These are phyloP conservation scores for Hevea brasiliensis DNA, from an alignment of 345 rosid species.

Conservation along the genomic window DNA sequence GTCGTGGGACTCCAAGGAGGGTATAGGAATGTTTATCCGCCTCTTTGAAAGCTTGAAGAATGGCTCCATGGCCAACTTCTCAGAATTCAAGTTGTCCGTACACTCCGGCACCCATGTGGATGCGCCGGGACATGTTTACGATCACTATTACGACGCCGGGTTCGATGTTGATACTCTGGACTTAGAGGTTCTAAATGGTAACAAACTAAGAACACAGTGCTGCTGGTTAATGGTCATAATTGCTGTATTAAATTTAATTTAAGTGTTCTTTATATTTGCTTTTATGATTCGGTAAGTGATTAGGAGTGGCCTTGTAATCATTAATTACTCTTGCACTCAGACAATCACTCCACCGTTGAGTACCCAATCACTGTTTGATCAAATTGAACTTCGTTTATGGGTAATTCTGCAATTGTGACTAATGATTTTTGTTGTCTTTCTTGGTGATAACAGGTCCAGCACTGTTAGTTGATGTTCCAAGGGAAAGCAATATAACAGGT, in stretches of 20 bases:
- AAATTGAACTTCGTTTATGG: too few relatives aligned
- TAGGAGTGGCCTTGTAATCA: too few relatives aligned
- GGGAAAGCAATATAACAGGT: conserved; percentile 33
- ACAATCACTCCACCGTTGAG: too few relatives aligned
- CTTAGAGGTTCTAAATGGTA: conserved; percentile 10
- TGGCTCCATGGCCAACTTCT: not conserved
- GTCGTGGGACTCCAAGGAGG: not conserved
- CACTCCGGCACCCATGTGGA: conserved; percentile 12
- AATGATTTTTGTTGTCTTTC: not conserved
- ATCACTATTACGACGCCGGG: conserved; percentile 15
- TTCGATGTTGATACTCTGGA: conserved; percentile 20
- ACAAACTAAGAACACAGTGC: too few relatives aligned
- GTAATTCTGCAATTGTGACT: too few relatives aligned
- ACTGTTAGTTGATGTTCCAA: conserved; percentile 28
- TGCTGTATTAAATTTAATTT: too few relatives aligned
- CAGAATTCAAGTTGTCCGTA: not conserved
- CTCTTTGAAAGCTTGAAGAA: conserved; percentile 8
- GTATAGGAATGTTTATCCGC: not conserved
- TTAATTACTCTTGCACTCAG: too few relatives aligned
- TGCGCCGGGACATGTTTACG: conserved; percentile 17
- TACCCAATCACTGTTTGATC: too few relatives aligned
- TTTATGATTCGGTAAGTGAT: too few relatives aligned
- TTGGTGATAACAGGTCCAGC: conserved; percentile 31
- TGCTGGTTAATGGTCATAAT: too few relatives aligned
- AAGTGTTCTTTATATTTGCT: too few relatives aligned